phyloP scores from a whole-genome alignment of 768 basidiomycete genomes.

The Boletus pseudopeckii region DNA sequence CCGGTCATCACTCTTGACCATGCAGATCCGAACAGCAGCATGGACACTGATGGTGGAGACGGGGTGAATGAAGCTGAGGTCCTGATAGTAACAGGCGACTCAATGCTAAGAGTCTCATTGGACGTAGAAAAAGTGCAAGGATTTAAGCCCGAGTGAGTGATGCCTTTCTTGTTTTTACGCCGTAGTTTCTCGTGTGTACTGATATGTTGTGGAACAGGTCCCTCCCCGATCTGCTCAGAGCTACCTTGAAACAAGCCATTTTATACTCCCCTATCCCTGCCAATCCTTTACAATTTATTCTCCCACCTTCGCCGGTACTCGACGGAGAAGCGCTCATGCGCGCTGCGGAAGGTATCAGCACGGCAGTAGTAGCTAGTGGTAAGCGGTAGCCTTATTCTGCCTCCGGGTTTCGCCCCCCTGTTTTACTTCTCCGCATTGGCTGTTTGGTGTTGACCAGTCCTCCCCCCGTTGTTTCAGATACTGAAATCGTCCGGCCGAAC shows the following conservation, averaged over 20 bases:
- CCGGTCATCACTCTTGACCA: conserved; percentile 21
- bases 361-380: conserved; percentile 73
- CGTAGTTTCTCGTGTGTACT: neutral
- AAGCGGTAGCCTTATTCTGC: neutral
- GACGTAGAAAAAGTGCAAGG: conserved; percentile 57
- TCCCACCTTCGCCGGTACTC: conserved; percentile 62
- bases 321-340: conserved; percentile 78
- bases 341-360: conserved; percentile 73
- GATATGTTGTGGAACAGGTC: conserved; percentile 47
- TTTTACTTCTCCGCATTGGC: neutral
- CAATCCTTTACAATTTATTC: conserved; percentile 79
- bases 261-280: conserved; percentile 69
- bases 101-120: conserved; percentile 64
- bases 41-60: conserved; percentile 8
- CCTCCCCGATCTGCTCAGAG: conserved; percentile 64
- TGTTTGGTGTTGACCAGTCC: neutral
- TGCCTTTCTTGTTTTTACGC: neutral
- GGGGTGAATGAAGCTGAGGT: conserved; percentile 16
- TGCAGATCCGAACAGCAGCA: conserved; percentile 9
- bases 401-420: neutral
- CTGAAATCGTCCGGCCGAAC: conserved; percentile 64
- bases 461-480: conserved; percentile 38
- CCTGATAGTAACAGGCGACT: conserved; percentile 54
- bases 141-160: conserved; percentile 62
- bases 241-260: conserved; percentile 81